A percentile compares a stretch with the other conserved stretches of the same genome.
Conservation (phyloP, 2,329 filamentous ascomycete genomes). For the Alternaria viburni region DNA sequence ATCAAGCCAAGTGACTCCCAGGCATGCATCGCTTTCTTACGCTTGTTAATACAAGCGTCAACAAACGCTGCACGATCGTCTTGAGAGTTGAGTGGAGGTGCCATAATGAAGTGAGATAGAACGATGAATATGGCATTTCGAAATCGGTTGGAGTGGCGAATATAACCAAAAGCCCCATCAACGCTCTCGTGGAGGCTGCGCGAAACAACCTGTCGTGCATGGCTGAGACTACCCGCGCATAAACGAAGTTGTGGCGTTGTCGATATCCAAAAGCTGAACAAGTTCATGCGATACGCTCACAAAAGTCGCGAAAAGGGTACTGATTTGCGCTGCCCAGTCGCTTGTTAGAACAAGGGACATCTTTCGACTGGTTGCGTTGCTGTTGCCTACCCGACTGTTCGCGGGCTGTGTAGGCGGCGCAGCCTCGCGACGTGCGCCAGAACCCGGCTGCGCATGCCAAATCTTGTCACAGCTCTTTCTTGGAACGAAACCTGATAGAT, state of each 20-base stretch:
- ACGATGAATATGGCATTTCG: not conserved
- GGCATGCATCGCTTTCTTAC: constrained; percentile 1
- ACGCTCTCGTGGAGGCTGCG: not conserved
- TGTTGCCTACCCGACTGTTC: constrained; percentile 5
- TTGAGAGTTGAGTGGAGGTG: constrained; percentile 2
- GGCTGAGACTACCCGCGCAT: constrained; percentile 4
- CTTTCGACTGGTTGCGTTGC: not conserved
- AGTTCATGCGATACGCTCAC: constrained; percentile 3
- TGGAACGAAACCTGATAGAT: not conserved
- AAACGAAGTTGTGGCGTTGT: not conserved
- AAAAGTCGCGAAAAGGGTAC: not conserved
- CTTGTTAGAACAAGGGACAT: not conserved
- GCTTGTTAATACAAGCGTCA: constrained; percentile 11
- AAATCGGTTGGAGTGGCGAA: not conserved
- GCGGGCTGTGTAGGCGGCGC: constrained; percentile 3
- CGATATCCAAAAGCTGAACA: not conserved
- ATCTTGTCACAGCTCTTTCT: not conserved
- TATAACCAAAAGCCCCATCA: not conserved
- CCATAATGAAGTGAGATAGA: not conserved
- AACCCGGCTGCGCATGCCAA: not conserved
- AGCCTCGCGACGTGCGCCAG: not conserved
- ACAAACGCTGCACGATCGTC: constrained; percentile 13
- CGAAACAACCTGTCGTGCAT: not conserved
- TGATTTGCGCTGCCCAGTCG: constrained; percentile 2
- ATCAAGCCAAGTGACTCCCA: constrained; percentile 14